Base-by-base conservation (phyloP, 1,139 yeast species). In the Pichia sp. region DNA sequence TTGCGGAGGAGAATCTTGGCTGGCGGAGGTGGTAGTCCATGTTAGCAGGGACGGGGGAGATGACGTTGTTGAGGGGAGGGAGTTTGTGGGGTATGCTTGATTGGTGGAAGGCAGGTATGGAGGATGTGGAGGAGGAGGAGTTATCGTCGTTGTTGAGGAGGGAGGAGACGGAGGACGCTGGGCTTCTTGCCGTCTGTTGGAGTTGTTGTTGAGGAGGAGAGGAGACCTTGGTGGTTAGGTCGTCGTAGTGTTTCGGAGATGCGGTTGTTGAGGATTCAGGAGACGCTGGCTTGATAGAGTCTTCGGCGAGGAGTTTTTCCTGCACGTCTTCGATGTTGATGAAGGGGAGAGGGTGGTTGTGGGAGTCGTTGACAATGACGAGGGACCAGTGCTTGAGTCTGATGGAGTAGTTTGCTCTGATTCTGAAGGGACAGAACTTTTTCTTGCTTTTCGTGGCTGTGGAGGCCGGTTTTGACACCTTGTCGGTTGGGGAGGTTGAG, bases 351-450 rank as follows among this genome's bases (percentile, higher is more conserved):
- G 60, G 55, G 44, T 64, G 68, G 46, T 64, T 63, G 60, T 82
- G 88, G 8, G 64, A 59, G 53, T 79, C 83, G 57, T 78, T 77
- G 36, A 83, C 72, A 14, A 82, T 76, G 42, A 79, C 83, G 40
- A 83, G 69, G 11, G 79, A 69, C 91, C 91, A 84, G 39, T 66
- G 64, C 53, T 73, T 70, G 40, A 76, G 70, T 53, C 82, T 70
- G 19, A 77, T 63, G 0, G 85, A 79, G 56, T 70, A 82, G 53
- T 85, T 83, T 3, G 89, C 89, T 53, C 91, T 67, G 30, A 84
- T 72, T 61, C 86, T 73, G 60, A 84, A 84, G 1, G 90, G 89
- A 60, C 93, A 84, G 11, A 51, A 49, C 34, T 44, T 46, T 38
- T 55, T 59, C 15, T 50, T 38, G 33, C 20, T 37, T 32, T n/a